Base-by-base conservation (phyloP, 305 asterid species). In the Petunia hybrid region DNA sequence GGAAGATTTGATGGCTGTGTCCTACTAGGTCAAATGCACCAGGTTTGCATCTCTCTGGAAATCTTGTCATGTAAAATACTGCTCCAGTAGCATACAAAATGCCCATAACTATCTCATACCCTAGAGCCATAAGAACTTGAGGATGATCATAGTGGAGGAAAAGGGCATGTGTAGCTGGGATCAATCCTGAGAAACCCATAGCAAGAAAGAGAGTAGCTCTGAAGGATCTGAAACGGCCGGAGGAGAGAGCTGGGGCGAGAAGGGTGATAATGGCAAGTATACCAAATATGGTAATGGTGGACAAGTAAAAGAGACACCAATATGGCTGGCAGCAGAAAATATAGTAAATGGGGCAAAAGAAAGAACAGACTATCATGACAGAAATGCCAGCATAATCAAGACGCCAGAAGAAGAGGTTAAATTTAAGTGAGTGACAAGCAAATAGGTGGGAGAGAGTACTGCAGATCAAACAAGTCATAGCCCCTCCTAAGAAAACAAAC, bases 141-240 rank as follows among this genome's bases (percentile, higher is more conserved):
- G 93, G 90, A 77, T 89, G 91, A 13, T 83, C 90, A 81, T 86
- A 84, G 75, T 89, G 88, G 1, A 94, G 85, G 55, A 81, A 6
- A n/a, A 92, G 85, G 1, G 97, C 91, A 81, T 94, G 98, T 7
- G 92, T 85, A 0, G 98, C 97, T 2, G 97, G 98, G 48, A 93
- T 88, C 14, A 93, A 84, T 7, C 97, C 98, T 1, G 95, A 92
- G 90, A 90, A 93, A 5, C 98, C 98, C 97, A 94, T 93, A 80
- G 90, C 82, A 10, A 94, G 89, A 85, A 93, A 93, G 14, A 94
- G 90, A 12, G 83, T 77, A 1, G 90, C 92, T 83, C 97, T 85
- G 86, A 92, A 91, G 12, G 93, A 76, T 62, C 98, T 88, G 84
- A 85, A 92, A 13, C 91, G 90, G 36, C 88, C 82, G 56, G 85